These are phyloP conservation scores for Umbelopsis vinacea DNA, from an alignment of 192 early-diverging fungal genomes.

Conservation along the genomic window DNA sequence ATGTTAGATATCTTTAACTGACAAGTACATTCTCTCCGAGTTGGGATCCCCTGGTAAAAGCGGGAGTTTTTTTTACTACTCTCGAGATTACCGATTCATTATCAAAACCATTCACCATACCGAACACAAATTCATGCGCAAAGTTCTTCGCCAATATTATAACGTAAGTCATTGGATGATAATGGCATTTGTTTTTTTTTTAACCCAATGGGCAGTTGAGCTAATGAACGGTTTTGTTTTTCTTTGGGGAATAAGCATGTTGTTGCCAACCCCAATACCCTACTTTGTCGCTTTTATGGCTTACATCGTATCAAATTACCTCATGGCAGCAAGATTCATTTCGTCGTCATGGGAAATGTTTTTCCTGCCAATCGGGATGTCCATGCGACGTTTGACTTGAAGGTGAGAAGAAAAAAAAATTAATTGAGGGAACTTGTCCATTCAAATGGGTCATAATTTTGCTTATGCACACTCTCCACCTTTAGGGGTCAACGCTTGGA, in stretches of 20 bases:
- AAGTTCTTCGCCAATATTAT: slow-evolving; percentile 87
- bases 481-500: slow-evolving; percentile 82
- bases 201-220: no score
- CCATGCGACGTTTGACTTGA: slow-evolving; percentile 95
- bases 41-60: slow-evolving; percentile 94
- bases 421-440: no score
- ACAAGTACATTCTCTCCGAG: slow-evolving; percentile 96
- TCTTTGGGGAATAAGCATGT: slow-evolving; percentile 78
- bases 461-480: neutral
- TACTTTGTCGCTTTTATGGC: slow-evolving; percentile 93
- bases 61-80: slow-evolving; percentile 98
- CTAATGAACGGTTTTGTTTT: no score
- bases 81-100: slow-evolving; percentile 97
- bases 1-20: slow-evolving; percentile 84
- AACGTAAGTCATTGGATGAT: slow-evolving; percentile 64
- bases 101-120: slow-evolving; percentile 97
- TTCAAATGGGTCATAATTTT: no score
- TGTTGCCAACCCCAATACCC: slow-evolving; percentile 85
- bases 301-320: slow-evolving; percentile 96
- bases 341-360: slow-evolving; percentile 99
- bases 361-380: slow-evolving; percentile 98
- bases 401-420: slow-evolving; percentile 45
- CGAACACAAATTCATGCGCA: slow-evolving; percentile 94
- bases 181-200: no score
- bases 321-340: slow-evolving; percentile 93